Percentiles rank a stretch among this genome's conserved stretches.
Conservation (phyloP, 352 stramenopile genomes). For the Globisporangium lucens region DNA sequence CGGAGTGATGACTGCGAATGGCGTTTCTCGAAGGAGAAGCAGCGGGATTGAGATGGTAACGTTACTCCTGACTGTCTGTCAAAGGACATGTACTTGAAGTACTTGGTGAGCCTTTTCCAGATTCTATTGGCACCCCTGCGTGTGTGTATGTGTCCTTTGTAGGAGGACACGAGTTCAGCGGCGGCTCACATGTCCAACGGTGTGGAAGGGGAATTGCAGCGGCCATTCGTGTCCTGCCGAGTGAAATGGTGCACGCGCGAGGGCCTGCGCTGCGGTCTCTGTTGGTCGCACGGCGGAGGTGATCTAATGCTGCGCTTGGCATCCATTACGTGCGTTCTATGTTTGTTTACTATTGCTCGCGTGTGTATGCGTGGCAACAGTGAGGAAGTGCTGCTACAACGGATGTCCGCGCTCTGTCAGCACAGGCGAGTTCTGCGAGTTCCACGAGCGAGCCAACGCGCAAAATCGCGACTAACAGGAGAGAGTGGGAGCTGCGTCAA, state of each 20-base stretch:
- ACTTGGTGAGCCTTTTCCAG: background rate
- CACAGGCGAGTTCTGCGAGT: conserved; percentile 42
- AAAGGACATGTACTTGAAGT: background rate
- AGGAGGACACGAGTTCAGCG: background rate
- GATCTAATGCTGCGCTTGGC: background rate
- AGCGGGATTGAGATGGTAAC: background rate
- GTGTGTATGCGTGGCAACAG: conserved; percentile 14
- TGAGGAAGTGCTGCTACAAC: conserved; percentile 41
- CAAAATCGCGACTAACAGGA: background rate
- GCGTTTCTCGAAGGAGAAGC: background rate
- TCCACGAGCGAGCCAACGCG: conserved; percentile 24
- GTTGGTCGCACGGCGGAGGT: conserved; percentile 53
- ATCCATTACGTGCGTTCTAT: background rate
- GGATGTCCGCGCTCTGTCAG: conserved; percentile 28
- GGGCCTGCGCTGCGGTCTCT: conserved; percentile 45
- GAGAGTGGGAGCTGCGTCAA: background rate
- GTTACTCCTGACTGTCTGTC: background rate
- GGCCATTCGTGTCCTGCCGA: conserved; percentile 23
- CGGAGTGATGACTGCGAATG: background rate
- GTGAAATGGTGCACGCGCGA: conserved; percentile 42
- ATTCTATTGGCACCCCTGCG: background rate
- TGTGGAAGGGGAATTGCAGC: background rate
- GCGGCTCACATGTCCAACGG: background rate
- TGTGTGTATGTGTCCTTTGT: no score
- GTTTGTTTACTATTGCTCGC: background rate